Evolutionary conservation across 1,284 basidiomycete genomes (phyloP), one percentile per base, ranked within the genome.

Genomic region (Marasmius sp.): DNA sequence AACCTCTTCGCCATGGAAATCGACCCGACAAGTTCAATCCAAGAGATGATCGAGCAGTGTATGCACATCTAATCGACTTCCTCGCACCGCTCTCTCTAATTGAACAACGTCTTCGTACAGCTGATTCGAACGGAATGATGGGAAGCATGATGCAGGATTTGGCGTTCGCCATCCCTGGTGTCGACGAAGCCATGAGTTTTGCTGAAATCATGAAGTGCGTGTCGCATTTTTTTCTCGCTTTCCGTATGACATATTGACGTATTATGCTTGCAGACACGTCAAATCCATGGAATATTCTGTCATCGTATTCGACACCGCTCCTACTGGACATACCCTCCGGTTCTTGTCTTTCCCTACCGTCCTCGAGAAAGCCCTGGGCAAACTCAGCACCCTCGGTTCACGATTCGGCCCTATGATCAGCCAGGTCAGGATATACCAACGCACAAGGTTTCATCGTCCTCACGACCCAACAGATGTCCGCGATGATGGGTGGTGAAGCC

Each of bases 231-330:
- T 22, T 50, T 45, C 37, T 34, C 10, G 51, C 47, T 36, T 38
- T 52, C 66, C 38, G 67, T n/a, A 11, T 12, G 34, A 18, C 33
- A 38, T 50, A 20, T 33, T 27, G 37, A 37, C 38, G 54, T 56
- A 62, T 54, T 64, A 20, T 61, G 33, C 34, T 59, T 16, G 59
- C 67, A 97, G 94, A 73, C 96, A 98, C 75, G 97, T 99, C 77
- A 98, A 99, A 79, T 97, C 94, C n/a, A 98, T 99, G 97, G 90
- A 98, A 78, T 99, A 97, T 81, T 96, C 94, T 22, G 94, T 97
- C 61, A 98, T 99, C 72, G 96, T 99, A 34, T 99, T 99, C 72
- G 97, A 99, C 75, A 99, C 97, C 0, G 97, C 97, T 43, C 97
- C 97, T 1, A 99, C 97, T 7, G 97, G 97, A 2, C 97, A 99